phyloP scores from a whole-genome alignment of 1,139 yeast species.

The Yamadazyma conglobata region DNA sequence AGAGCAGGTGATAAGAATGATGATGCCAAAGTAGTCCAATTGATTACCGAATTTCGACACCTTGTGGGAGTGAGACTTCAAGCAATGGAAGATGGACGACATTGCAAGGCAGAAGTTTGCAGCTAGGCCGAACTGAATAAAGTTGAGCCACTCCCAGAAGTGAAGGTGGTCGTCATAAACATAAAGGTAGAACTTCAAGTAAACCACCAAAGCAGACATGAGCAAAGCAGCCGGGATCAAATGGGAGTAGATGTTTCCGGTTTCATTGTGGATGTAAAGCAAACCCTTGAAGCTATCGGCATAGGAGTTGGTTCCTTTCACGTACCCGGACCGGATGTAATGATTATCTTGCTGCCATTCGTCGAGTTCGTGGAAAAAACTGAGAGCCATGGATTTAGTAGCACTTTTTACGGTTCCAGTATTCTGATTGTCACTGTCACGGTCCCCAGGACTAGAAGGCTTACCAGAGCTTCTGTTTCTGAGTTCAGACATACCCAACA shows the following conservation, averaged over 20 bases:
- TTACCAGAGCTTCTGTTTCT: no score
- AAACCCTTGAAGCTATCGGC: conserved; percentile 52
- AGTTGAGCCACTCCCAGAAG: conserved; percentile 36
- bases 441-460: no score
- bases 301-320: conserved; percentile 61
- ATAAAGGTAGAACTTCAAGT: conserved; percentile 28
- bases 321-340: conserved; percentile 70
- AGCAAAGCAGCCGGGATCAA: conserved; percentile 59
- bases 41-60: conserved; percentile 70
- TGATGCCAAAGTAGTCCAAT: conserved; percentile 84
- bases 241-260: conserved; percentile 81
- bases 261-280: conserved; percentile 75
- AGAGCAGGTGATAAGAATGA: conserved; percentile 70
- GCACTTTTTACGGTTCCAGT: no score
- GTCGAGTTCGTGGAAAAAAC: conserved; percentile 49
- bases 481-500: no score
- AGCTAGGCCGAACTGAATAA: conserved; percentile 39
- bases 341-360: conserved; percentile 89
- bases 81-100: conserved; percentile 74
- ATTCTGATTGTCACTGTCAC: no score
- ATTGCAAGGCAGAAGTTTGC: conserved; percentile 58
- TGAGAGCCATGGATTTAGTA: no score
- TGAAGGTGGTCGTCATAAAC: conserved; percentile 40
- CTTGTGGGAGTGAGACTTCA: conserved; percentile 68
- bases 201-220: conserved; percentile 23